phyloP scores from a whole-genome alignment of 257 asterid genomes.

The Solanum medicagineum region DNA sequence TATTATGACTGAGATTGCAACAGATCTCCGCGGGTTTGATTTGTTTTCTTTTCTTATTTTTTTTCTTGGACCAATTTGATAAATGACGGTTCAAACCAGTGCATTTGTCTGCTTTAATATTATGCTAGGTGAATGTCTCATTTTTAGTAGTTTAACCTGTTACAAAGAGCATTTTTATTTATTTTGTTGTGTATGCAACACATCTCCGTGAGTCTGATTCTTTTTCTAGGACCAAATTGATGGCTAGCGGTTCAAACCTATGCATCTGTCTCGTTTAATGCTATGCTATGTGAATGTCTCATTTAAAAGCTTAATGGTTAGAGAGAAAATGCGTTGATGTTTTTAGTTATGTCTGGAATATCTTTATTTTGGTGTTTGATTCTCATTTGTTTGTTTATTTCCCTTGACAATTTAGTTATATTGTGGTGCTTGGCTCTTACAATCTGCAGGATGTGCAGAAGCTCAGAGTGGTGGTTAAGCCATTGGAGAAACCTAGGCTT shows the following conservation, averaged over 20 bases:
- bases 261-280: neutral
- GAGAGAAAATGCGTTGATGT: neutral
- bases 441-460: conserved; percentile 5
- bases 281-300: neutral
- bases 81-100: neutral
- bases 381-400: neutral
- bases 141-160: neutral
- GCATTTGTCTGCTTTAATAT: neutral
- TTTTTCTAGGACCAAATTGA: neutral
- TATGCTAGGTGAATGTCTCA: neutral
- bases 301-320: neutral
- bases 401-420: neutral
- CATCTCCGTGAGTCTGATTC: neutral
- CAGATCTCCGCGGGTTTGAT: neutral
- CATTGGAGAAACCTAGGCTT: conserved; percentile 29
- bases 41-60: neutral
- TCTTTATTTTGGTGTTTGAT: neutral
- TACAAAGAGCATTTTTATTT: neutral
- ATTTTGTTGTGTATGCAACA: neutral
- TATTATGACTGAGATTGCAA: neutral
- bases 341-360: neutral
- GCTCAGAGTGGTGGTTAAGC: conserved; percentile 33
- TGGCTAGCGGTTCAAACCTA: neutral
- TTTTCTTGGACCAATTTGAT: neutral
- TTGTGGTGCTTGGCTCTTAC: neutral